Conservation (phyloP, 129 eudicot genomes). For the Saposhnikovia divaricata region DNA sequence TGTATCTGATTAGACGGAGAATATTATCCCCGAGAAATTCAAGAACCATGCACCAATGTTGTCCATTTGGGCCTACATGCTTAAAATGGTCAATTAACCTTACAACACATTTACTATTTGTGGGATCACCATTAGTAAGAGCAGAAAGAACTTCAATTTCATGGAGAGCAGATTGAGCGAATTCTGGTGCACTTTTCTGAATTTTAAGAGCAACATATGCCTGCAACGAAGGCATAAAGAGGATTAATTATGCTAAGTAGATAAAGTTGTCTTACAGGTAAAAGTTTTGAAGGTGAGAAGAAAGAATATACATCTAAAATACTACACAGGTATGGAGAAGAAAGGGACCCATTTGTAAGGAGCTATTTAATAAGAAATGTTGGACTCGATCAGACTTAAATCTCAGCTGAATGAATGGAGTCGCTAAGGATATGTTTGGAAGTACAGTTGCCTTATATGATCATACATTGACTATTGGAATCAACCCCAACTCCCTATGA, state of each 20-base stretch:
- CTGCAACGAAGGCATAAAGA: constrained; percentile 34
- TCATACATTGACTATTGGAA: neutral
- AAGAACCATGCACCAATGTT: constrained; percentile 92
- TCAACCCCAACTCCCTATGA: neutral
- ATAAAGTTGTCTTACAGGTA: neutral
- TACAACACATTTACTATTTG: constrained; percentile 54
- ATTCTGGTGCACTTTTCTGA: constrained; percentile 96
- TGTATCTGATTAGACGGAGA: constrained; percentile 59
- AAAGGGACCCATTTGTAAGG: neutral
- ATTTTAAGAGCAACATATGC: constrained; percentile 82
- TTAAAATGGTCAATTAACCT: constrained; percentile 83
- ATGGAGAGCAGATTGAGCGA: constrained; percentile 85
- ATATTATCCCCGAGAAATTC: constrained; percentile 97
- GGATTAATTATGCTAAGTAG: neutral
- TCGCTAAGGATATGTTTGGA: neutral
- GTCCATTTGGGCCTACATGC: constrained; percentile 95
- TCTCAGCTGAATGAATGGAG: neutral
- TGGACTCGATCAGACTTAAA: neutral
- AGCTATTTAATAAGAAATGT: neutral
- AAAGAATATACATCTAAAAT: neutral
- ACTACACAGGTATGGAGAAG: neutral
- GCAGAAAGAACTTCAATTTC: constrained; percentile 87
- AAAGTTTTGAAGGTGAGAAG: neutral
- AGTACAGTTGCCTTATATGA: neutral
- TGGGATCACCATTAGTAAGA: constrained; percentile 64